Base-by-base conservation (phyloP, 106 monocot species). In the Triglochin maritima region DNA sequence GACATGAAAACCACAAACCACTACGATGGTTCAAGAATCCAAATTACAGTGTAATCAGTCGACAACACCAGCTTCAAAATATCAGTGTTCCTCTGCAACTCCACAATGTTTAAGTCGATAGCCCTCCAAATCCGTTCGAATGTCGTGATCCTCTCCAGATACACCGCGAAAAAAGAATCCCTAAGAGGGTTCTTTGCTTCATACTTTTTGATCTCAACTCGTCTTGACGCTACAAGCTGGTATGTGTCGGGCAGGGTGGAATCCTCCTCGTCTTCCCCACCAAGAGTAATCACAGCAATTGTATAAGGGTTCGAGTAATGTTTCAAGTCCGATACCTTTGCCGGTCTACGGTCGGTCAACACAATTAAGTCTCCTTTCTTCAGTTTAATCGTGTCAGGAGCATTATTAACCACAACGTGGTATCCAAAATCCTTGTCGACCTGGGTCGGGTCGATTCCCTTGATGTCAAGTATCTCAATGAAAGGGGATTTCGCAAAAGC, bases 281-380 rank as follows among this genome's bases (percentile, higher is more conserved):
- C 76, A 6, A 17, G 57, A 9, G 51, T 49, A 47, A 81, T 66
- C 4, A 17, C 60, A 10, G 60, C 85, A 63, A 73, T 42, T n/a
- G 17, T 56, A 43, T 74, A 86, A 2, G 69, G 6, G 56, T 17
- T 12, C 16, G 51, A 65, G 59, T 63, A 57, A 47, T 29, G 10
- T 3, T 17, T 76, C 3, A 77, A 46, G 11, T 77, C 68, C 6
- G 81, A 77, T 10, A 75, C 8, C 8, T 69, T 56, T 9, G 2
- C 14, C 5, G 74, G 75, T 62, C 56, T 68, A 2, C 7, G 7
- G 3, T 81, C 72, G 5, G 72, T 58, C 13, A 82, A 4, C 29
- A 74, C 50, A 73, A 81, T 58, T 0, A 86, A 13, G 57, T 82
- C 79, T 0, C 61, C 79, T 9, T 4, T 2, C 16, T 41, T 76